Conservation (phyloP, 2,329 filamentous ascomycete species). For the Hypoxylon sp. region DNA sequence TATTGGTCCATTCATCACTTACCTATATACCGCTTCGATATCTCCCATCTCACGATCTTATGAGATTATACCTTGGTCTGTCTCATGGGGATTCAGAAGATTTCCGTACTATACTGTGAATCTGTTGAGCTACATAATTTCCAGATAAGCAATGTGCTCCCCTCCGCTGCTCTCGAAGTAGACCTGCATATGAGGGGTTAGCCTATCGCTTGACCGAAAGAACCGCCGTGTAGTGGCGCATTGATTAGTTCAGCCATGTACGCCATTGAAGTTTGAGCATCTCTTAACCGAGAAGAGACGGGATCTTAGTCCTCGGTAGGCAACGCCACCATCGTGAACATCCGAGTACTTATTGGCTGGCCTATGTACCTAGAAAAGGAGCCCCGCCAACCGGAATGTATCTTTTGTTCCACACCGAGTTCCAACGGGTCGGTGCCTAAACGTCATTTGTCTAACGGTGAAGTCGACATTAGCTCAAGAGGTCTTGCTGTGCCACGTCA, state of each 20-base stretch:
- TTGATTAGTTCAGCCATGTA: not conserved
- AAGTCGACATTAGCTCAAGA: constrained; percentile 21
- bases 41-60: not conserved
- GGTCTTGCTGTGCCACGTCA: constrained; percentile 35
- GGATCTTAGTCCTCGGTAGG: not conserved
- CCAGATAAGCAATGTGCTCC: not conserved
- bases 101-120: not conserved
- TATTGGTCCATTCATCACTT: not conserved
- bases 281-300: not conserved
- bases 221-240: not conserved
- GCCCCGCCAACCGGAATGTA: constrained; percentile 5
- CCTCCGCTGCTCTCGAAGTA: not conserved
- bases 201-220: not conserved
- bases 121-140: not conserved
- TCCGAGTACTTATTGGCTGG: not conserved
- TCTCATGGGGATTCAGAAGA: not conserved
- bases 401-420: constrained; percentile 6
- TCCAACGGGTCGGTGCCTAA: constrained; percentile 5
- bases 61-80: not conserved
- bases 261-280: not conserved
- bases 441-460: constrained; percentile 17
- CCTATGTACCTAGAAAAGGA: not conserved
- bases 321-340: not conserved
- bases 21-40: not conserved
- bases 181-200: not conserved